Evolutionary conservation across 2,329 filamentous ascomycete genomes (phyloP).

Genomic region (Pseudohalonectria lignicola): DNA sequence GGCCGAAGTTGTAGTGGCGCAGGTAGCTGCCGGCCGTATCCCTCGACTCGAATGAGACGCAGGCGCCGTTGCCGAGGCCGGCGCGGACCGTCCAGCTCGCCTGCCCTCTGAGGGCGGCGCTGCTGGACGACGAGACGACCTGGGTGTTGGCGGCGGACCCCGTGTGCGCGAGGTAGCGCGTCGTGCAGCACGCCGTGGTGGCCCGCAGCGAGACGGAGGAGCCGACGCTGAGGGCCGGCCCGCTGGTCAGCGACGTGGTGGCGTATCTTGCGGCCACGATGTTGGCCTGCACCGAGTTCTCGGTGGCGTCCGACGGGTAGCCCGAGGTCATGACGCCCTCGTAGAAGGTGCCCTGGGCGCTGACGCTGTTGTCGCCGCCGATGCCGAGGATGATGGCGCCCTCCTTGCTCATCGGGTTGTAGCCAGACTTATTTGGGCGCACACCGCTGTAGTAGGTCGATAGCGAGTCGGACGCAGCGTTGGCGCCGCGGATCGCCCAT

Average conservation of each 20-base stretch:
- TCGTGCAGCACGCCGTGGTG: slow-evolving; percentile 44
- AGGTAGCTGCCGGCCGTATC: slow-evolving; percentile 49
- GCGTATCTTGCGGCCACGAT: slow-evolving; percentile 49
- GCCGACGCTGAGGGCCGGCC: slow-evolving; percentile 32
- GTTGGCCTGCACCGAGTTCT: slow-evolving; percentile 47
- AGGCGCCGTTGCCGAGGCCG: slow-evolving; percentile 44
- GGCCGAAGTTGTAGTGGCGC: slow-evolving; percentile 41
- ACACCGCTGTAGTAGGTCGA: slow-evolving; percentile 48
- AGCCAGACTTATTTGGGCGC: slow-evolving; percentile 39
- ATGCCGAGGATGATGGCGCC: slow-evolving; percentile 60
- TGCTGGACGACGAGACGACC: slow-evolving; percentile 22
- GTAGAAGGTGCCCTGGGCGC: slow-evolving; percentile 52
- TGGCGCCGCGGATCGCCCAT: slow-evolving; percentile 49
- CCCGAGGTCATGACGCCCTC: slow-evolving; percentile 54
- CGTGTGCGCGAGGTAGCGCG: slow-evolving; percentile 43
- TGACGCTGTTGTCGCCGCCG: slow-evolving; percentile 52
- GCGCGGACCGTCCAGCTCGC: slow-evolving; percentile 42
- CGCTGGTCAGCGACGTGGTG: slow-evolving; percentile 32
- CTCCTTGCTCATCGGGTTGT: slow-evolving; percentile 54
- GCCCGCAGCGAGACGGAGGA: slow-evolving; percentile 34
- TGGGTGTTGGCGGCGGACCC: slow-evolving; percentile 31
- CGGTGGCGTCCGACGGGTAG: slow-evolving; percentile 48
- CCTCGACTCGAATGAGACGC: slow-evolving; percentile 49
- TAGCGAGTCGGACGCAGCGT: slow-evolving; percentile 41
- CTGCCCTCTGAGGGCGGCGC: slow-evolving; percentile 33